phyloP scores from a whole-genome alignment of 2,329 filamentous ascomycete genomes.

The Macroventuria anomochaeta region DNA sequence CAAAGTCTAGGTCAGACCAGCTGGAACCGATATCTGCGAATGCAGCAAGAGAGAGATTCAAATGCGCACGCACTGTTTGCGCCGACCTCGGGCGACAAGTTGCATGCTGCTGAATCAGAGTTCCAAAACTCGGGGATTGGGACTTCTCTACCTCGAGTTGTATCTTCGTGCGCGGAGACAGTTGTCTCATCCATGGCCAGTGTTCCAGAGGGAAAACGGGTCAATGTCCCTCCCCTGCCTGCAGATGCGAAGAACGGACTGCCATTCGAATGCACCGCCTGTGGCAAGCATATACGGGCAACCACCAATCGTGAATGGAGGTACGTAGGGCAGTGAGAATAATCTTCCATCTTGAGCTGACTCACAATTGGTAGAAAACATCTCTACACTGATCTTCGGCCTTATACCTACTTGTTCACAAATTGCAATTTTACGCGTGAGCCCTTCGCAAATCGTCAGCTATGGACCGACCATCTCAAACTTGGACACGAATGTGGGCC shows the following conservation, averaged over 20 bases:
- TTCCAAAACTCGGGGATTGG: constrained; percentile 34
- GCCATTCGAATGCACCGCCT: constrained; percentile 30
- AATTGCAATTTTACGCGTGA: constrained; percentile 19
- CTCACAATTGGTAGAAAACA: constrained; percentile 23
- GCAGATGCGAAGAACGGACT: constrained; percentile 21
- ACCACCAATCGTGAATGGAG: neutral
- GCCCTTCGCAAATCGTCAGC: constrained; percentile 20
- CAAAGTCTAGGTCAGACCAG: constrained; percentile 27
- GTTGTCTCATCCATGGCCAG: constrained; percentile 26
- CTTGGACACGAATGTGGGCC: constrained; percentile 26
- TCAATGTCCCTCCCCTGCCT: constrained; percentile 27
- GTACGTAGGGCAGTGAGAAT: too few species aligned
- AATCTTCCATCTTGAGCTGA: neutral
- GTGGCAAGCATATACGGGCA: constrained; percentile 18
- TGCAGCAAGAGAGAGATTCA: constrained; percentile 21
- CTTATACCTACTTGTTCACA: constrained; percentile 29
- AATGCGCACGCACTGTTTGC: constrained; percentile 2
- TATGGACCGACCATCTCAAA: constrained; percentile 29
- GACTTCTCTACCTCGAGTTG: constrained; percentile 20
- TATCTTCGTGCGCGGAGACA: constrained; percentile 25
- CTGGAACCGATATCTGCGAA: constrained; percentile 29
- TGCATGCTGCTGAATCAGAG: constrained; percentile 15
- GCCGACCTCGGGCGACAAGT: constrained; percentile 2
- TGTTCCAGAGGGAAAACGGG: constrained; percentile 16
- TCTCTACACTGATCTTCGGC: constrained; percentile 29